These are phyloP conservation scores for Coprinellus micaceus DNA, from an alignment of 768 basidiomycete species.

Conservation along the genomic window DNA sequence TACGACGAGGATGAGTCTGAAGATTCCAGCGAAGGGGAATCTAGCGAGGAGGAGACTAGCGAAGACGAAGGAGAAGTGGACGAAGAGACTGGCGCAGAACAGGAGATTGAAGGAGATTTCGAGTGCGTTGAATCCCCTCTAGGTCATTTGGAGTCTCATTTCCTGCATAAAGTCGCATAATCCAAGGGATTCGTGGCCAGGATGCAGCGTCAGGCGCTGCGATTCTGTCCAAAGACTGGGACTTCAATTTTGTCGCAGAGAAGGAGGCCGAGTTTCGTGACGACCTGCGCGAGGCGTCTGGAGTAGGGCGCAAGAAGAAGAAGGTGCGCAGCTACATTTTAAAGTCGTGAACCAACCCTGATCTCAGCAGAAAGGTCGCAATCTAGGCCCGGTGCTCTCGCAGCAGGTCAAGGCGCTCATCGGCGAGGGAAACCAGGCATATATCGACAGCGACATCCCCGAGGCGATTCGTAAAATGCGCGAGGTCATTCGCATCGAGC, in stretches of 20 bases:
- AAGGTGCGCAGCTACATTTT: constrained; percentile 32
- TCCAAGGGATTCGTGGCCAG: constrained; percentile 57
- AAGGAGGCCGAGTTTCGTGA: constrained; percentile 67
- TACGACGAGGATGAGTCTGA: constrained; percentile 4
- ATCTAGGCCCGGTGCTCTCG: constrained; percentile 53
- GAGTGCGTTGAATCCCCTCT: constrained; percentile 32
- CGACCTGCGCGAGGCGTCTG: constrained; percentile 70
- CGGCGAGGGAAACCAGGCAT: constrained; percentile 85
- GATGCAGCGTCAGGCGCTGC: constrained; percentile 40
- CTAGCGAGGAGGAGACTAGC: constrained; percentile 19
- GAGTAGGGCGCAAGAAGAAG: constrained; percentile 56
- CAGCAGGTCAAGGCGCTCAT: constrained; percentile 71
- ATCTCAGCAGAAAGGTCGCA: constrained; percentile 38
- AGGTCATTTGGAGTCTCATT: background rate
- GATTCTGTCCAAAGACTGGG: constrained; percentile 66
- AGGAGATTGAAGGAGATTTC: constrained; percentile 59
- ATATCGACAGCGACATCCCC: constrained; percentile 62
- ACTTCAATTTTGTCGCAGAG: constrained; percentile 60
- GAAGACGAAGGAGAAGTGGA: constrained; percentile 14
- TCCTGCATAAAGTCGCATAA: constrained; percentile 40
- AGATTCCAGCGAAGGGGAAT: constrained; percentile 16
- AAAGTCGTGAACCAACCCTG: background rate
- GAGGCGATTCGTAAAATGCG: constrained; percentile 78
- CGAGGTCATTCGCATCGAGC: constrained; percentile 93
- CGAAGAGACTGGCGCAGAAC: constrained; percentile 32